A percentile compares a stretch with the other conserved stretches of the same genome.
Conservation (phyloP, 345 rosid genomes). For the Trapa bicornis region DNA sequence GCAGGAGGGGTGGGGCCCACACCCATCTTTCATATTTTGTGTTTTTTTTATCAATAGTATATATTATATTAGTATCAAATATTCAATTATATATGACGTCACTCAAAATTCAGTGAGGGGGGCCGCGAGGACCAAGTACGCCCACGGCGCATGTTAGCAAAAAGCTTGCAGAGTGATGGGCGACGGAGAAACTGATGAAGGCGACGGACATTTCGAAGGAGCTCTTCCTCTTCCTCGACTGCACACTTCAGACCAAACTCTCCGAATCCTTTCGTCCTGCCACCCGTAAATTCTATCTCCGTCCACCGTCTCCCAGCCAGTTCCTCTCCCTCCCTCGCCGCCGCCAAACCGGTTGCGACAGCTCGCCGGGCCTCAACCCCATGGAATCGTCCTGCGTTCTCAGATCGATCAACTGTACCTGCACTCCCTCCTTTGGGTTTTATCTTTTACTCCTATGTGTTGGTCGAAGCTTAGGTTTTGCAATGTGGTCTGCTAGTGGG, state of each 20-base stretch:
- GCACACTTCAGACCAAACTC: neutral
- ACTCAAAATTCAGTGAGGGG: no score
- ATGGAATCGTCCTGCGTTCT: slow-evolving; percentile 67
- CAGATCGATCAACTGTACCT: slow-evolving; percentile 53
- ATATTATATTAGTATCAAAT: no score
- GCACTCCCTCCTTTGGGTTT: slow-evolving; percentile 1
- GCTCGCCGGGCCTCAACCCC: slow-evolving; percentile 6
- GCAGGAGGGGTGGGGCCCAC: no score
- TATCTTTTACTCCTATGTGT: neutral
- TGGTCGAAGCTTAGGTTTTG: slow-evolving; percentile 1
- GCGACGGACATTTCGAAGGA: slow-evolving; percentile 31
- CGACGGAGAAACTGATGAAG: slow-evolving; percentile 20
- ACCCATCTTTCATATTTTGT: no score
- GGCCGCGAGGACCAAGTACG: neutral
- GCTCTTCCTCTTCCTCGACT: neutral
- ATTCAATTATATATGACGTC: no score
- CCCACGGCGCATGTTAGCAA: slow-evolving; percentile 8
- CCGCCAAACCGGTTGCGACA: neutral
- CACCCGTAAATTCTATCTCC: no score
- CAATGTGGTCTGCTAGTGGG: neutral
- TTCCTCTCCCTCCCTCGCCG: neutral
- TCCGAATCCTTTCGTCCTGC: neutral
- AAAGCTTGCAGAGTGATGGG: neutral
- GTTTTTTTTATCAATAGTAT: no score
- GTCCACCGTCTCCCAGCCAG: neutral